Conservation (phyloP, 352 stramenopile genomes). For the Pythium grandisporangium region DNA sequence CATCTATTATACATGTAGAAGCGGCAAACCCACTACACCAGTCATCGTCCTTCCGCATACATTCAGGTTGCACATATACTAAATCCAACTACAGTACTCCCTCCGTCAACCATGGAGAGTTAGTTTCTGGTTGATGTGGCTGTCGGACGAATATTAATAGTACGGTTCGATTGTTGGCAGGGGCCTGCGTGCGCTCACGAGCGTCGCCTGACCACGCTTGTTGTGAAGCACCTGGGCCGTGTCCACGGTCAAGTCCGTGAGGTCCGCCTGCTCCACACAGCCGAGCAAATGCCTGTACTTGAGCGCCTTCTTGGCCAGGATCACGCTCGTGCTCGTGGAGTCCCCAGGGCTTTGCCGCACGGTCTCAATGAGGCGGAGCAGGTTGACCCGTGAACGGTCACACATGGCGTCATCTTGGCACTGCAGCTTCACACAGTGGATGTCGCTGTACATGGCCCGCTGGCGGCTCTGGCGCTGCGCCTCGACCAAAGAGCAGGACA, state of each 20-base stretch:
- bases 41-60: too few relatives aligned
- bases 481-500: background rate
- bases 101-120: too few relatives aligned
- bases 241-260: constrained; percentile 2
- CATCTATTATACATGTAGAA: too few relatives aligned
- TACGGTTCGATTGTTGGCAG: background rate
- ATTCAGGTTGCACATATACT: too few relatives aligned
- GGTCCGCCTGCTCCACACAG: constrained; percentile 1
- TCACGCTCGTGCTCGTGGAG: constrained; percentile 1
- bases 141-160: too few relatives aligned
- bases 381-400: background rate
- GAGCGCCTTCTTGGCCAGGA: constrained; percentile 7
- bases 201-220: background rate
- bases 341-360: background rate
- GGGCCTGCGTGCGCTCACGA: background rate
- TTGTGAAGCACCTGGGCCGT: background rate
- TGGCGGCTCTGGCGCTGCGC: background rate
- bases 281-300: constrained; percentile 2
- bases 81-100: too few relatives aligned
- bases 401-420: background rate
- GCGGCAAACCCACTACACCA: too few relatives aligned
- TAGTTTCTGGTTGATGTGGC: too few relatives aligned
- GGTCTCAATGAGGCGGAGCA: background rate
- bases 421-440: background rate
- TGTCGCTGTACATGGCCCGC: background rate